Percentiles rank a stretch among this genome's conserved stretches.
Conservation (phyloP, 495 filamentous ascomycete species). For the Staphylotrichum tortipilum region DNA sequence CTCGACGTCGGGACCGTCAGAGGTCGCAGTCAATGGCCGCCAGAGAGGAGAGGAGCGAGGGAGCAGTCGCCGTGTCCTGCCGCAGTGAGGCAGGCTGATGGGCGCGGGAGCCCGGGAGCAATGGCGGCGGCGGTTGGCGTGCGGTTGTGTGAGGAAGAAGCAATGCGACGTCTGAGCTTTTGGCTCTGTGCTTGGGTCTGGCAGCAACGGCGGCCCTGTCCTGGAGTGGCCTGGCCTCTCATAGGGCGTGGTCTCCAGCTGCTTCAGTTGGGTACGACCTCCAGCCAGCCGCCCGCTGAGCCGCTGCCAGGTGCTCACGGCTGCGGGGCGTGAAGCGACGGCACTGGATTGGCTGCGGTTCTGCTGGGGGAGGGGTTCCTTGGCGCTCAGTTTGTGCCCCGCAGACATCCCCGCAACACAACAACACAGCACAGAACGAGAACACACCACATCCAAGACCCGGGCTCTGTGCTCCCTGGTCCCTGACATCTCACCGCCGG, state of each 20-base stretch:
- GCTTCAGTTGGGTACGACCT: neutral
- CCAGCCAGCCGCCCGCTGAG: neutral
- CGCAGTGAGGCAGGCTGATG: neutral
- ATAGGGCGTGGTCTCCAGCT: too few species aligned
- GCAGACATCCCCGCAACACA: neutral
- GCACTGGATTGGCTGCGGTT: neutral
- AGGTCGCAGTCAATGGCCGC: neutral
- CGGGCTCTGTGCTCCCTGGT: too few species aligned
- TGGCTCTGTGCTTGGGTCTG: neutral
- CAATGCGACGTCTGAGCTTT: slow-evolving; percentile 1
- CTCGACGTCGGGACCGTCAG: neutral
- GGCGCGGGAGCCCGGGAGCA: slow-evolving; percentile 3
- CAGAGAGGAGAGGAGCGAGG: neutral
- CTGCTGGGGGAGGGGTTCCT: too few species aligned
- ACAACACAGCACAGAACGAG: too few species aligned
- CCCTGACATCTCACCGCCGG: too few species aligned
- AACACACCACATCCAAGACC: too few species aligned
- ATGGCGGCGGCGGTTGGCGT: neutral
- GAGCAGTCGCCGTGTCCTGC: neutral
- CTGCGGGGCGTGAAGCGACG: neutral
- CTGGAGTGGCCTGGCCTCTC: too few species aligned
- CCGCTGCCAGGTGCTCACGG: neutral
- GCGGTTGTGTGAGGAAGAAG: neutral
- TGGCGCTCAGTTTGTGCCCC: too few species aligned
- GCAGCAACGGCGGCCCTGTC: slow-evolving; percentile 7